Conservation (phyloP, 108 stramenopile genomes). For the Cyclotella sp. region DNA sequence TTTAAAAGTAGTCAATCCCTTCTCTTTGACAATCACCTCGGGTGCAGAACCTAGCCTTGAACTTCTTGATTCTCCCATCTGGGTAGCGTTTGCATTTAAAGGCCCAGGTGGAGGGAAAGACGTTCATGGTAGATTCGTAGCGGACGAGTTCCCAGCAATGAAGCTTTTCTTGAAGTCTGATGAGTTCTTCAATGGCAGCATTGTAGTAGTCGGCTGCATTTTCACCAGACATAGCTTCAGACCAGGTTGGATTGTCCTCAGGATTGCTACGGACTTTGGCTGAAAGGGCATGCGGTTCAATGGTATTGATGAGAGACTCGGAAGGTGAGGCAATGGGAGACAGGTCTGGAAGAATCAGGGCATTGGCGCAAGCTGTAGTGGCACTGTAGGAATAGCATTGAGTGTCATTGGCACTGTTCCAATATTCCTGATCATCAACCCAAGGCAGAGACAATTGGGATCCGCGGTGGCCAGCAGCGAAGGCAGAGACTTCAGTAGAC, state of each 20-base stretch:
- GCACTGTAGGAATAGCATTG: neutral
- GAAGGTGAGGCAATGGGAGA: too few species aligned
- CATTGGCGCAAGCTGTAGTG: too few species aligned
- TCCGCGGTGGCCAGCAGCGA: neutral
- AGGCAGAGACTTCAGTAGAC: neutral
- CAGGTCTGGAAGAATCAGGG: too few species aligned
- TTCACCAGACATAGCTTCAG: too few species aligned
- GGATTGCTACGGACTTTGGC: neutral
- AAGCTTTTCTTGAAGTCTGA: conserved; percentile 14
- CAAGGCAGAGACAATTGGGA: neutral
- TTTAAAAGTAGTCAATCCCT: conserved; percentile 42
- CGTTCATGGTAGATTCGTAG: conserved; percentile 47
- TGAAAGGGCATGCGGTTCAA: neutral
- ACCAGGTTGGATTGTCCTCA: neutral
- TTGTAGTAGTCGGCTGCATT: conserved; percentile 1
- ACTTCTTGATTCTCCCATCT: too few species aligned
- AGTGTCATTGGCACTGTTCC: neutral
- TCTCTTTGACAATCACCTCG: too few species aligned
- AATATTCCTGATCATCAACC: neutral
- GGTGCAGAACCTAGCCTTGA: too few species aligned
- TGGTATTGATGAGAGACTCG: neutral
- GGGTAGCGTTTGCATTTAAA: too few species aligned
- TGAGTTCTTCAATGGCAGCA: conserved; percentile 18
- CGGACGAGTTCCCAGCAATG: conserved; percentile 4
- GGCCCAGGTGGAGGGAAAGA: too few species aligned